phyloP scores from a whole-genome alignment of 2,329 filamentous ascomycete species.

The Botrytis elliptica region DNA sequence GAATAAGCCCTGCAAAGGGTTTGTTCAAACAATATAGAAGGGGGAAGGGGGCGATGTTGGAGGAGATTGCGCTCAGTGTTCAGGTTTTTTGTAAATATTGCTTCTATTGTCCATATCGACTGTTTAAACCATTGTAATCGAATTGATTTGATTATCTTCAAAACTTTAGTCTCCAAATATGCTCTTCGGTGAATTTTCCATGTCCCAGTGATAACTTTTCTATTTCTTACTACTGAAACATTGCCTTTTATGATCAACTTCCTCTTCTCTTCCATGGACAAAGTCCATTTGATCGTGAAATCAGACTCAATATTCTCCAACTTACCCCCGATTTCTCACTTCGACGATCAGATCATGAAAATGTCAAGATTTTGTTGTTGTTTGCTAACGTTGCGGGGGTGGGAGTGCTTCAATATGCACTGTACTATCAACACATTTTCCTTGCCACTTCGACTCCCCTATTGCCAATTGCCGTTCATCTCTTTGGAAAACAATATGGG shows the following conservation, averaged over 20 bases:
- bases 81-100: slow-evolving; percentile 6
- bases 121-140: slow-evolving; percentile 3
- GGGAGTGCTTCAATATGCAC: neutral
- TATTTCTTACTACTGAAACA: neutral
- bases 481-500: neutral
- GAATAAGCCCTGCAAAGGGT: neutral
- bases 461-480: fast-evolving
- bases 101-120: slow-evolving; percentile 1
- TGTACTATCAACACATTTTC: neutral
- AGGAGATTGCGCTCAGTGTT: neutral
- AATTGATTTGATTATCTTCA: slow-evolving; percentile 1
- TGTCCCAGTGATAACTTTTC: neutral
- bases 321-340: neutral
- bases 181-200: neutral
- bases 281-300: neutral
- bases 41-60: neutral
- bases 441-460: neutral
- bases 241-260: neutral
- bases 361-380: no score
- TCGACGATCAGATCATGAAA: neutral
- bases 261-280: neutral
- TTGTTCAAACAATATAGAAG: neutral
- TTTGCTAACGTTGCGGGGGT: neutral
- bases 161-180: neutral
- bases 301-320: neutral